phyloP scores from a whole-genome alignment of 2,329 filamentous ascomycete genomes.

The Blumeria graminis region DNA sequence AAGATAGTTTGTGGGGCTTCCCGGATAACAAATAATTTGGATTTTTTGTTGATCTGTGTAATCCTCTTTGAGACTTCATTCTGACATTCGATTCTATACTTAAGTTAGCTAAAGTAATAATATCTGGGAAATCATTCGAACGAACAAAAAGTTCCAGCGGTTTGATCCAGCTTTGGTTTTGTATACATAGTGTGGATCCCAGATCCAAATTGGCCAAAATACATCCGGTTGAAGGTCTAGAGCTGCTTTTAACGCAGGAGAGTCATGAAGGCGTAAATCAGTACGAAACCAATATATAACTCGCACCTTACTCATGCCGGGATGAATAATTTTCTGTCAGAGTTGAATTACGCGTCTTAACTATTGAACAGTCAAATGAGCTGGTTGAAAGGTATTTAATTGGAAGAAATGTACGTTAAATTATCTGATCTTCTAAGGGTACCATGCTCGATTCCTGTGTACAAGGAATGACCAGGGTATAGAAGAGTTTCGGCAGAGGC shows the following conservation, averaged over 20 bases:
- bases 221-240: constrained; percentile 42
- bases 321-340: background rate
- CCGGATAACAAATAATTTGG: constrained; percentile 46
- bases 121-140: background rate
- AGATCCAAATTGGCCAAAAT: constrained; percentile 56
- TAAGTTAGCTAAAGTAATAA: background rate
- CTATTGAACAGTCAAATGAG: too few relatives aligned
- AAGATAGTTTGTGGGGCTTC: constrained; percentile 49
- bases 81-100: constrained; percentile 41
- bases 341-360: too few relatives aligned
- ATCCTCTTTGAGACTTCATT: constrained; percentile 43
- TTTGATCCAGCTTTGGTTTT: constrained; percentile 44
- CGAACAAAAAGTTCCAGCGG: constrained; percentile 45
- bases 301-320: constrained; percentile 18
- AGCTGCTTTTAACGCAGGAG: constrained; percentile 46
- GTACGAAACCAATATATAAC: constrained; percentile 64
- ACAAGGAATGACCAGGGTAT: too few relatives aligned
- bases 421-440: too few relatives aligned
- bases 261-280: constrained; percentile 55
- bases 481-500: too few relatives aligned
- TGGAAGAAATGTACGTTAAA: too few relatives aligned
- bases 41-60: constrained; percentile 42
- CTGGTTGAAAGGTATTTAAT: too few relatives aligned
- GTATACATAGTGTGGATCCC: constrained; percentile 64
- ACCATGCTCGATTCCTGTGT: too few relatives aligned